These are phyloP conservation scores for Mycena olivaceomarginata DNA, from an alignment of 768 basidiomycete genomes.

Conservation along the genomic window DNA sequence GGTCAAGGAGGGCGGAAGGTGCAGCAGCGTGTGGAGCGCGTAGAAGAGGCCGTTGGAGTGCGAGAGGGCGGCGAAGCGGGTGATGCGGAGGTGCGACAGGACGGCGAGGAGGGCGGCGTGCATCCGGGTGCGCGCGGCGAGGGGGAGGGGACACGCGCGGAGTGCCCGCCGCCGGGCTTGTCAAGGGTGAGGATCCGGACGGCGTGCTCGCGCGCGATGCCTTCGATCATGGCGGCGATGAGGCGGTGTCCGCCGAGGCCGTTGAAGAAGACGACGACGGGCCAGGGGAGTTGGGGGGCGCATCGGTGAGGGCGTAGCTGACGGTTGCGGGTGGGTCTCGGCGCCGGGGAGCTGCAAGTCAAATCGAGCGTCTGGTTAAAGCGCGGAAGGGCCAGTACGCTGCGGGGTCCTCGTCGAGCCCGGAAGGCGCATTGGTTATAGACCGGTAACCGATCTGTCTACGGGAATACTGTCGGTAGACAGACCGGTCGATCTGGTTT, in stretches of 20 bases:
- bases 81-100: conserved; percentile 23
- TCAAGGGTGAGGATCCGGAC: conserved; percentile 41
- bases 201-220: conserved; percentile 35
- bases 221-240: conserved; percentile 37
- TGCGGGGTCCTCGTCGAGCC: conserved; percentile 32
- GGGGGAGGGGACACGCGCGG: conserved; percentile 10
- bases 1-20: conserved; percentile 8
- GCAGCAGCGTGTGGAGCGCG: conserved; percentile 34
- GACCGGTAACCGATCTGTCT: no score
- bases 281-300: conserved; percentile 30
- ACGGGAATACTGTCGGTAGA: no score
- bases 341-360: conserved; percentile 22
- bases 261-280: conserved; percentile 43
- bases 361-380: conserved; percentile 40
- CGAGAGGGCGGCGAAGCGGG: conserved; percentile 39
- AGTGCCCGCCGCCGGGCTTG: conserved; percentile 33
- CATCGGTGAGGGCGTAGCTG: conserved; percentile 29
- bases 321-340: conserved; percentile 11
- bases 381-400: conserved; percentile 39
- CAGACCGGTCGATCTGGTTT: no score
- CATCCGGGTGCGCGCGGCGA: conserved; percentile 37
- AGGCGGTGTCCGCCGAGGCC: conserved; percentile 44
- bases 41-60: conserved; percentile 44
- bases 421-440: conserved; percentile 26
- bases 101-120: conserved; percentile 41